Base-by-base conservation (phyloP, 306 rosid genomes). In the Carpinus fangiana region DNA sequence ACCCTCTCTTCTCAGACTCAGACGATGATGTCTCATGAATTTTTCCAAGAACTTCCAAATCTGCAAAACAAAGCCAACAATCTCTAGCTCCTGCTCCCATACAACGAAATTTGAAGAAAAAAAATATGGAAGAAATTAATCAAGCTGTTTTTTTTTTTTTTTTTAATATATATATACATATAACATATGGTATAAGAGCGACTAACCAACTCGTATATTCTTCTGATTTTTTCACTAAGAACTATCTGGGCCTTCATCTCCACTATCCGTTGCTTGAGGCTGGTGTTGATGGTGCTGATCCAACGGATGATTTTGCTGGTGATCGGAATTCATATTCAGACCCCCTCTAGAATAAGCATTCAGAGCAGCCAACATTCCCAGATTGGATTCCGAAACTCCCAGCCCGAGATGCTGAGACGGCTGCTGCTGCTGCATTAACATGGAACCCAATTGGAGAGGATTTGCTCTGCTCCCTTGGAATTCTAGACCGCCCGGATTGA, bases 341-440 rank as follows among this genome's bases (percentile, higher is more conserved):
- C 83, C 87, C 20, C 85, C 86, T 83, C 96, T 90, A 0, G 92
- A 81, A 71, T 89, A 93, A 2, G 97, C 96, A 85, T 93, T 93
- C 0, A 93, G 87, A 43, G 97, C 96, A 0, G 97, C 98, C 75
- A 92, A 38, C 94, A 93, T 88, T 36, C 97, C 98, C 87, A 93
- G 75, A 77, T 93, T 93, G 9, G 98, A 86, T n/a, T 93, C 98
- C 4, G 98, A 77, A 62, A 90, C 71, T 7, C 94, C 92, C 1
- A 88, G 72, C 0, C 97, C 97, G 0, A 91, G 86, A 41, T 93
- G 97, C 81, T 92, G 97, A 34, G 94, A 85, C 0, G 92, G 89
- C 36, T 84, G 89, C n/a, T 85, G 89, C 14, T 85, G 92, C 38
- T 83, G 90, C 94, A 92, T 90, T 74, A 90, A 28, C 90, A 91